A percentile compares a stretch with the other conserved stretches of the same genome.
Conservation (phyloP, 371 early-diverging fungal species). For the Syncephalastrum monosporum region DNA sequence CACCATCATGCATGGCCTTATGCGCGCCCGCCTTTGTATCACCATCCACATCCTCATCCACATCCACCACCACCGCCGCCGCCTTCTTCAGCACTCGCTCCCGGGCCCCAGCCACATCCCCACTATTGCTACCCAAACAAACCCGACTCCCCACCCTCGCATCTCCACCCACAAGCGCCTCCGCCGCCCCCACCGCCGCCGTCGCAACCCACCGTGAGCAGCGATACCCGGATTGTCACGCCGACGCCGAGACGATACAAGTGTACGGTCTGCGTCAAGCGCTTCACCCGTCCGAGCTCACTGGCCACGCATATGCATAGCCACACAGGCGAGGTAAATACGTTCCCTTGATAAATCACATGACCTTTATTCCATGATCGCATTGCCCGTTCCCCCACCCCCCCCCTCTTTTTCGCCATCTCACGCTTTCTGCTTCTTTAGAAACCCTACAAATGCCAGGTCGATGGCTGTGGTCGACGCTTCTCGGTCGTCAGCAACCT, state of each 20-base stretch:
- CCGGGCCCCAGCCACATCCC: too few species aligned
- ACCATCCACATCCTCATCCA: too few species aligned
- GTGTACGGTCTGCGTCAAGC: conserved; percentile 54
- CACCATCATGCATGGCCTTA: too few species aligned
- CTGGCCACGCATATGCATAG: conserved; percentile 63
- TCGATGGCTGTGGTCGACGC: conserved; percentile 37
- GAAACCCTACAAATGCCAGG: conserved; percentile 44
- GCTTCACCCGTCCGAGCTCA: conserved; percentile 62
- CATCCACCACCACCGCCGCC: too few species aligned
- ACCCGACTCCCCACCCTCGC: too few species aligned
- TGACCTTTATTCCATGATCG: not conserved
- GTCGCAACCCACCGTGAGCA: conserved; percentile 2
- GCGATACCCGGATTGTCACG: conserved; percentile 13
- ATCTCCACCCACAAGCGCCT: not conserved
- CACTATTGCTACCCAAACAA: too few species aligned
- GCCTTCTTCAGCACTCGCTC: too few species aligned
- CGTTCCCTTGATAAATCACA: not conserved
- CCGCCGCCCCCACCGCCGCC: not conserved
- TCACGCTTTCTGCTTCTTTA: conserved; percentile 4
- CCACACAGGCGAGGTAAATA: conserved; percentile 58
- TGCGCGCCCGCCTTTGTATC: too few species aligned
- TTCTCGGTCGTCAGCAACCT: conserved; percentile 45
- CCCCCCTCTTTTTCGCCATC: not conserved
- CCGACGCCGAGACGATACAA: conserved; percentile 28
- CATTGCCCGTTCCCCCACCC: too few species aligned